Evolutionary conservation across 169 alveolate species (phyloP), one percentile per base, ranked within the genome.

Genomic region (Cryptosporidium canis): DNA sequence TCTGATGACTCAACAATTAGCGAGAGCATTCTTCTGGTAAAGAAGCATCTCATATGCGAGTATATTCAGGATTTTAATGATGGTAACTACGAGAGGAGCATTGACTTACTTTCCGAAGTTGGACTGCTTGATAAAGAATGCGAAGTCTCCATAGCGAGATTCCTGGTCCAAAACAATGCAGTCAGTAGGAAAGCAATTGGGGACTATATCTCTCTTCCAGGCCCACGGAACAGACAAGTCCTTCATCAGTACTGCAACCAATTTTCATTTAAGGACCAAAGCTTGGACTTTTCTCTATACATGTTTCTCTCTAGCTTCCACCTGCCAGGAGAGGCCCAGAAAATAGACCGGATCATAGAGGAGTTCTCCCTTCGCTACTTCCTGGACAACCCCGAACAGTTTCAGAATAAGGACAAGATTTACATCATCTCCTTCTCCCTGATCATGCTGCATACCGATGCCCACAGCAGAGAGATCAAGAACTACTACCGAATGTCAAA

Each of bases 281-380:
- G 92, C 41, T 83, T 95, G 47, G 96, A 94, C 8, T 93, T 91
- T 18, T 95, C 98, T 7, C 67, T 97, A 85, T 93, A 96, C 82
- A 87, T 83, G 24, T 93, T 95, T 83, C 94, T 97, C 44, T 92
- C 97, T 27, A 94, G 92, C 55, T 97, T 96, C 92, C 94, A 96
- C 66, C 90, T 97, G n/a, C 99, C 99, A 21, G 98, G 97, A n/a
- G 99, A 97, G 92, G 97, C 97, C 0, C 95, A 97, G 90, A 92
- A 95, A 87, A 95, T 96, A 9, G 99, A 97, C 92, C 93, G 98
- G 83, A 94, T 97, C 64, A 92, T 96, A 93, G 97, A 96, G 91
- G 93, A 92, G 83, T 97, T 97, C 83, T 98, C 97, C 3, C 95
- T 95, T 53, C 94, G 96, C 91, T 96, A 92, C 66, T 92, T 92